Base-by-base conservation (phyloP, 345 rosid species). In the Hibiscus tridactylites region DNA sequence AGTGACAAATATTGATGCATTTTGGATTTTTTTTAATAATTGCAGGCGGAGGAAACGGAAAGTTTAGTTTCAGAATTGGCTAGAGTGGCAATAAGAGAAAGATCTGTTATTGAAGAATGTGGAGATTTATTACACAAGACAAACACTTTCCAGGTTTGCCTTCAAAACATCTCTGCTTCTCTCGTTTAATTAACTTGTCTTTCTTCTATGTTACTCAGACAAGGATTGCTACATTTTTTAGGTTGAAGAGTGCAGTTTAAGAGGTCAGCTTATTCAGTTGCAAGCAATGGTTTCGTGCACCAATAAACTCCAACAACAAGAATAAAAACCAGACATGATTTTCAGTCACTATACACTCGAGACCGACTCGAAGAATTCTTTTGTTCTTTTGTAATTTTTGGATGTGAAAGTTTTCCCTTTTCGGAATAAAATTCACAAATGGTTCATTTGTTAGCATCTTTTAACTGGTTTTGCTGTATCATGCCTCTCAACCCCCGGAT, bases 31-130 rank as follows among this genome's bases (percentile, higher is more conserved):
- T 17, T 49, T 49, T 49, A 49, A 49, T 15, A 16, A 12, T 33
- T 81, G 86, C 88, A 93, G 96, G 91, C 92, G 19, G 80, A 82
- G 73, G 89, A 86, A 74, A 76, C 84, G 79, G 96, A 93, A 73
- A 76, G 61, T 19, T 78, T 86, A 83, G 52, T 87, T 16, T 91
- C 92, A 26, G 92, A 93, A 75, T 71, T 93, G 62, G 96, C 94
- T 13, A 85, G 87, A 76, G 86, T 90, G 78, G 80, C 76, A 63
- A 86, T 84, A 44, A 74, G 76, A 6, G 96, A 93, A 79, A 91
- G 74, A 78, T 82, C 85, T 31, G 81, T 86, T 29, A 58, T 85
- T 56, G 89, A 85, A 84, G 98, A 90, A 75, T 87, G 92, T 19
- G 88, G 90, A 67, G 79, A 80, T 69, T 52, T 84, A 57, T 79